These are phyloP conservation scores for Berberis vulgaris DNA, from an alignment of 164 flowering plant species.

Conservation along the genomic window DNA sequence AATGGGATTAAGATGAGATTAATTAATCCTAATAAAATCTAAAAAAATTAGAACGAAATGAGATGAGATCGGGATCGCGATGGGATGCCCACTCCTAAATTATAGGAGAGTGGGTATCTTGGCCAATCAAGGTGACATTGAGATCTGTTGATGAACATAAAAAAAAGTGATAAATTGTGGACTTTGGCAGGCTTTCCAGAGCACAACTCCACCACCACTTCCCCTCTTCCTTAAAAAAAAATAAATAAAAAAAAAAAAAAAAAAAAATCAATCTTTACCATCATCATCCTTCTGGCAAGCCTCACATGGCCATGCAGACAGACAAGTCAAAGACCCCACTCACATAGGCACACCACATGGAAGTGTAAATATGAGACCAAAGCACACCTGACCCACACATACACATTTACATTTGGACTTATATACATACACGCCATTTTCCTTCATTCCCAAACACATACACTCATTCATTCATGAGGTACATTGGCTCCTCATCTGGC, in stretches of 20 bases:
- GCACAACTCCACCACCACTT: constrained; percentile 29
- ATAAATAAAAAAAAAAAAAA: too few species aligned
- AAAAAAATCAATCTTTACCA: too few species aligned
- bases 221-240: not conserved
- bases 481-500: not conserved
- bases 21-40: too few species aligned
- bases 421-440: constrained; percentile 8
- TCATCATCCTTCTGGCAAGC: constrained; percentile 26
- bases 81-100: not conserved
- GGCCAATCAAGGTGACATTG: not conserved
- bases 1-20: too few species aligned
- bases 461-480: not conserved
- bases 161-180: not conserved
- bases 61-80: not conserved
- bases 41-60: too few species aligned
- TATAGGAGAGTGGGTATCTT: not conserved
- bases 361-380: constrained; percentile 15
- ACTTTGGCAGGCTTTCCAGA: constrained; percentile 32
- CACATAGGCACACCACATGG: constrained; percentile 55
- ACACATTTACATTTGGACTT: constrained; percentile 10
- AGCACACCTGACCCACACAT: constrained; percentile 28
- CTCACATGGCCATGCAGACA: constrained; percentile 54
- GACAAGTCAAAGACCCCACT: constrained; percentile 24
- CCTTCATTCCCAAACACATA: not conserved
- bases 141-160: not conserved